Conservation (phyloP, 192 early-diverging fungal genomes). For the Backusella psychrophila region DNA sequence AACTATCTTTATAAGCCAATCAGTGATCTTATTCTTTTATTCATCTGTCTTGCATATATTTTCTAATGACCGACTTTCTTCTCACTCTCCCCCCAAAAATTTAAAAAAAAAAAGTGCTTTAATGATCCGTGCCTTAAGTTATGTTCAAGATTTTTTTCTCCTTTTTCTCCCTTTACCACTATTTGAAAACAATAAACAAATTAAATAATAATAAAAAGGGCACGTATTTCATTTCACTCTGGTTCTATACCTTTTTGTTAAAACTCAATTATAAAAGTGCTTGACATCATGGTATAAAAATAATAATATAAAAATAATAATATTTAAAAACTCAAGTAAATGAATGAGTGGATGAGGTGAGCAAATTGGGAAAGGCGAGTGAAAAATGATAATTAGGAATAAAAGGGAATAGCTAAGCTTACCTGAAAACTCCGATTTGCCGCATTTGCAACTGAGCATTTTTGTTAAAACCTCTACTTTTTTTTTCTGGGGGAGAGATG, state of each 20-base stretch:
- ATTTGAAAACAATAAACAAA: not conserved
- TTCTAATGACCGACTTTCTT: not conserved
- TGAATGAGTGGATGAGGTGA: not conserved
- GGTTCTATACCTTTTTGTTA: not conserved
- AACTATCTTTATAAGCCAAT: not conserved
- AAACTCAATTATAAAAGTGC: not conserved
- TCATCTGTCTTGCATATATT: slow-evolving; percentile 2
- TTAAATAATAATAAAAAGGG: not conserved
- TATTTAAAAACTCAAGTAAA: no score
- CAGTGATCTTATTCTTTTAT: not conserved
- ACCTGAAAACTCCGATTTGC: not conserved
- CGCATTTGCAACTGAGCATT: slow-evolving; percentile 1
- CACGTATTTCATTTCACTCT: not conserved
- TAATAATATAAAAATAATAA: no score
- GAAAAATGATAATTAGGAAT: not conserved
- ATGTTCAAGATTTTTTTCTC: not conserved
- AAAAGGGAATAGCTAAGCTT: slow-evolving; percentile 1
- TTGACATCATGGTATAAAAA: not conserved
- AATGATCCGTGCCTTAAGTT: slow-evolving; percentile 2
- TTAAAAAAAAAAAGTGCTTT: not conserved
- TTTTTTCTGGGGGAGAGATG: not conserved
- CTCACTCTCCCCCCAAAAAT: not conserved
- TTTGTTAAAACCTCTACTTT: not conserved
- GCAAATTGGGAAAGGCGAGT: not conserved
- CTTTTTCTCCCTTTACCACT: not conserved